phyloP scores from a whole-genome alignment of 2,329 filamentous ascomycete genomes.

The Monosporascus sp. region DNA sequence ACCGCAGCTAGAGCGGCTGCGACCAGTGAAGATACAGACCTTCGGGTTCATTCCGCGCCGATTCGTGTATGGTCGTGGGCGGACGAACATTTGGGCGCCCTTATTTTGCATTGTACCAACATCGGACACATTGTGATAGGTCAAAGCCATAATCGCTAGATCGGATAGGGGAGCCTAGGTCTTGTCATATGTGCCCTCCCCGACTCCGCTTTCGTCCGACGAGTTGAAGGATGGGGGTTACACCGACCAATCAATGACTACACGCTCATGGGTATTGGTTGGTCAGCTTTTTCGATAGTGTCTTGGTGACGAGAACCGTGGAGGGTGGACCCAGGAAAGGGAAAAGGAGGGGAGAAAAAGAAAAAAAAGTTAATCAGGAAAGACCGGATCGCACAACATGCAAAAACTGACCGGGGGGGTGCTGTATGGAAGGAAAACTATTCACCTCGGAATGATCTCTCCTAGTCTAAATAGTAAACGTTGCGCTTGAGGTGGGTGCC shows the following conservation, averaged over 20 bases:
- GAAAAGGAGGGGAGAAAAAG: neutral
- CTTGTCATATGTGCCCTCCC: neutral
- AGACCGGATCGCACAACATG: neutral
- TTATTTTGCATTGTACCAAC: no score
- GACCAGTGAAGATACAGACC: no score
- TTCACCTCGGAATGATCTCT: neutral
- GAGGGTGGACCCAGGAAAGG: neutral
- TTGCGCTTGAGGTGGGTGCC: neutral
- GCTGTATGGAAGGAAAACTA: neutral
- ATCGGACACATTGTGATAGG: no score
- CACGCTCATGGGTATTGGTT: neutral
- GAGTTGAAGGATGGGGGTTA: neutral
- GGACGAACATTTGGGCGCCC: no score
- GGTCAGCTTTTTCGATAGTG: neutral
- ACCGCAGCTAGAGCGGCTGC: no score
- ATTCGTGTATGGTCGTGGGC: no score
- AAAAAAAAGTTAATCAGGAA: neutral
- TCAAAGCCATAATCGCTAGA: no score
- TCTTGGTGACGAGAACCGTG: neutral
- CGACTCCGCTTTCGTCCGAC: neutral
- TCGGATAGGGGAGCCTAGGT: no score
- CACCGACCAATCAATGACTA: neutral
- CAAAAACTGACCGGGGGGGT: neutral
- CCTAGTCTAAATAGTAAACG: no score
- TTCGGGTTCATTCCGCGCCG: no score